phyloP scores from a whole-genome alignment of 2,329 filamentous ascomycete species.

The Cercospora beticola region DNA sequence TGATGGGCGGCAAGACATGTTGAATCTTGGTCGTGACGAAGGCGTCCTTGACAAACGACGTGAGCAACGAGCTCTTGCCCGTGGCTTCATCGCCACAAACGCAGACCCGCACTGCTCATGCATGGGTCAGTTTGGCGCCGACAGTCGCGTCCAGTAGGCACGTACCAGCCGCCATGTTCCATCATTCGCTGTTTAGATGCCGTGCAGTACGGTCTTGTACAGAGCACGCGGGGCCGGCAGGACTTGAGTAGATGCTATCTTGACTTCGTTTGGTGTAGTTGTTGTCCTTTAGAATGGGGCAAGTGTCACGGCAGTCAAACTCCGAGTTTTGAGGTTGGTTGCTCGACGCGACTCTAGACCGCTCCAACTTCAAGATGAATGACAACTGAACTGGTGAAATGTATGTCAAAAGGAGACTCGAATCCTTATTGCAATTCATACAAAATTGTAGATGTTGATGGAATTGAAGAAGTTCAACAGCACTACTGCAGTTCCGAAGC shows the following conservation, averaged over 20 bases:
- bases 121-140: slow-evolving; percentile 8
- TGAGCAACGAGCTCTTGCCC: slow-evolving; percentile 75
- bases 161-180: slow-evolving; percentile 48
- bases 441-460: neutral
- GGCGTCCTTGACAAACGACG: slow-evolving; percentile 89
- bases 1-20: slow-evolving; percentile 88
- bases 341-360: neutral
- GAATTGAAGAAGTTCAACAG: neutral
- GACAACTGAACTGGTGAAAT: neutral
- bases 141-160: slow-evolving; percentile 53
- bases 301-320: neutral
- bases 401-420: neutral
- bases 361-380: neutral
- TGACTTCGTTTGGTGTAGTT: neutral
- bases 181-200: slow-evolving; percentile 3
- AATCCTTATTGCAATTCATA: neutral
- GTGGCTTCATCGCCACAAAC: slow-evolving; percentile 95
- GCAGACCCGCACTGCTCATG: slow-evolving; percentile 73
- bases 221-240: neutral
- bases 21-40: slow-evolving; percentile 97
- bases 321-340: neutral
- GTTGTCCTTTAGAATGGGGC: neutral
- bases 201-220: neutral
- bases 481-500: neutral
- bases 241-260: neutral